Percentiles rank a stretch among this genome's conserved stretches.
Evolutionary conservation across 2,329 filamentous ascomycete genomes (phyloP).

Genomic region (Aspergillus neotritici): DNA sequence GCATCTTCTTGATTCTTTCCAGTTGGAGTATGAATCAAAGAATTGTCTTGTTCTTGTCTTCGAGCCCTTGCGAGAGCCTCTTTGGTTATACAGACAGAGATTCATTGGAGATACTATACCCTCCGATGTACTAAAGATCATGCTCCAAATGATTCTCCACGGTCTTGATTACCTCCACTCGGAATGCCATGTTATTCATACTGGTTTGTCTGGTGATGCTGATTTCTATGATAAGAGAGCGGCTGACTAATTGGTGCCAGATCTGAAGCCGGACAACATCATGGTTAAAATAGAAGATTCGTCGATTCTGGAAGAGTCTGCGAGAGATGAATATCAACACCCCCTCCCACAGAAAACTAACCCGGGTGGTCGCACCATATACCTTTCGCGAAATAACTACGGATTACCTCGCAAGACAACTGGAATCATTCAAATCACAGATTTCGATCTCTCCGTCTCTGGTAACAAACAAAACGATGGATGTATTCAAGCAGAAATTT

Average conservation of each 20-base stretch:
- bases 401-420: constrained; percentile 17
- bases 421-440: constrained; percentile 26
- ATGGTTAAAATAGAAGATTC: constrained; percentile 29
- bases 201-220: constrained; percentile 25
- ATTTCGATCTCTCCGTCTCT: constrained; percentile 29
- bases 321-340: constrained; percentile 23
- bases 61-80: constrained; percentile 31
- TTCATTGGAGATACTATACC: constrained; percentile 23
- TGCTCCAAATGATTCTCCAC: constrained; percentile 34
- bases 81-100: constrained; percentile 22
- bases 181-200: constrained; percentile 40
- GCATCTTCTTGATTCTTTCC: constrained; percentile 29
- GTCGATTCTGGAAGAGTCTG: constrained; percentile 18
- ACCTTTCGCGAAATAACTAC: constrained; percentile 29
- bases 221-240: background rate
- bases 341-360: constrained; percentile 27
- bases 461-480: constrained; percentile 35
- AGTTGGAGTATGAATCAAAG: constrained; percentile 5
- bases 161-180: constrained; percentile 41
- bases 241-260: constrained; percentile 10
- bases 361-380: constrained; percentile 26
- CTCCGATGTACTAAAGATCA: constrained; percentile 26
- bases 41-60: constrained; percentile 20
- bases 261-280: constrained; percentile 43
- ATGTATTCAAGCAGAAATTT: constrained; percentile 40